Conservation (phyloP, 1,284 basidiomycete species). For the Puccinia novopanici region DNA sequence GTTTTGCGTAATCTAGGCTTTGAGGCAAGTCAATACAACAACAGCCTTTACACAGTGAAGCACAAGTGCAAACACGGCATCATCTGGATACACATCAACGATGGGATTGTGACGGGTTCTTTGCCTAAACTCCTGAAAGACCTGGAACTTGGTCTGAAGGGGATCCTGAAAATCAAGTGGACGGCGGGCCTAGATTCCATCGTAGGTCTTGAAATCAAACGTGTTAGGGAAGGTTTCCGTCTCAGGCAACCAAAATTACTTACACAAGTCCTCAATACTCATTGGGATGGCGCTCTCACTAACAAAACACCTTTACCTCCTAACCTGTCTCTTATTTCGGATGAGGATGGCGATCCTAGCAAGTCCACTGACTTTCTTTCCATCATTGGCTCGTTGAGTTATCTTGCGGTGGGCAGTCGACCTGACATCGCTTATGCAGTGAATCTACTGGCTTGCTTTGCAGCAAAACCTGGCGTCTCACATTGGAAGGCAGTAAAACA, state of each 20-base stretch:
- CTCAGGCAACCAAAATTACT: neutral
- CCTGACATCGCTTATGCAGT: neutral
- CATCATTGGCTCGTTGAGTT: neutral
- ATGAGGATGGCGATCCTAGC: neutral
- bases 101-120: neutral
- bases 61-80: neutral
- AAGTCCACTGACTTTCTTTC: neutral
- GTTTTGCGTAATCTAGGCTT: neutral
- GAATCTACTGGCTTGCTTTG: neutral
- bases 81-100: neutral
- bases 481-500: neutral
- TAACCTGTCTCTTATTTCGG: neutral
- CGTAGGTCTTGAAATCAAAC: neutral
- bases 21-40: slow-evolving; percentile 5
- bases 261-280: neutral
- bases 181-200: neutral
- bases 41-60: neutral
- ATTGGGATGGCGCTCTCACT: neutral
- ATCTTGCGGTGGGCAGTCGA: neutral
- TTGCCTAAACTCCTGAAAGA: neutral
- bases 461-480: neutral
- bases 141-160: neutral
- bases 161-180: slow-evolving; percentile 11
- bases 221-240: neutral
- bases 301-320: neutral